Percentiles rank a stretch among this genome's conserved stretches.
Evolutionary conservation across 257 asterid species (phyloP).

Genomic region (Penstemon eatonii): DNA sequence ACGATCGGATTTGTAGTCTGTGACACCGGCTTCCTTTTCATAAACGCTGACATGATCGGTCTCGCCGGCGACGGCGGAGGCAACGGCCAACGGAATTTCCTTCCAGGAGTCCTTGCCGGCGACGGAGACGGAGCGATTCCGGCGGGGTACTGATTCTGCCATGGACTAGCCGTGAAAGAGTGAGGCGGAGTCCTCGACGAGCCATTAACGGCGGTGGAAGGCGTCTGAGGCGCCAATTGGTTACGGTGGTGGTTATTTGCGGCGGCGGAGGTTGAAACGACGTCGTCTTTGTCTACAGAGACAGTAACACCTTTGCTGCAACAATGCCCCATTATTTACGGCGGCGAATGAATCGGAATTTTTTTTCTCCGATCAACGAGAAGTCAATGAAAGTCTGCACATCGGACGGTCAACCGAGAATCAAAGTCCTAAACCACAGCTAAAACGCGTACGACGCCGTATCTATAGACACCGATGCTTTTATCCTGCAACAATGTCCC

Average conservation of each 20-base stretch:
- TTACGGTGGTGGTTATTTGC: conserved; percentile 35
- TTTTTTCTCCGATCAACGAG: background rate
- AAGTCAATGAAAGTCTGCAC: conserved; percentile 22
- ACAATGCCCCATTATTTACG: conserved; percentile 78
- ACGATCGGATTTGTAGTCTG: conserved; percentile 55
- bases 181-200: conserved; percentile 67
- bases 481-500: no score
- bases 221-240: conserved; percentile 47
- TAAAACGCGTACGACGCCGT: no score
- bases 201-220: conserved; percentile 53
- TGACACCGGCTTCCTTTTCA: conserved; percentile 53
- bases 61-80: conserved; percentile 99
- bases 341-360: conserved; percentile 17
- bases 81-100: conserved; percentile 95
- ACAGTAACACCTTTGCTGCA: conserved; percentile 72
- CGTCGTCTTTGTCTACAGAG: conserved; percentile 42
- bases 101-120: conserved; percentile 88
- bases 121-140: conserved; percentile 92
- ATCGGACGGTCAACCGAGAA: conserved; percentile 42
- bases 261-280: conserved; percentile 33
- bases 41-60: conserved; percentile 86
- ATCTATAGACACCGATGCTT: no score
- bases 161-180: conserved; percentile 81
- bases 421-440: no score
- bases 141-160: conserved; percentile 96